Conservation (phyloP, 768 basidiomycete species). For the Mycena sanguinolenta region DNA sequence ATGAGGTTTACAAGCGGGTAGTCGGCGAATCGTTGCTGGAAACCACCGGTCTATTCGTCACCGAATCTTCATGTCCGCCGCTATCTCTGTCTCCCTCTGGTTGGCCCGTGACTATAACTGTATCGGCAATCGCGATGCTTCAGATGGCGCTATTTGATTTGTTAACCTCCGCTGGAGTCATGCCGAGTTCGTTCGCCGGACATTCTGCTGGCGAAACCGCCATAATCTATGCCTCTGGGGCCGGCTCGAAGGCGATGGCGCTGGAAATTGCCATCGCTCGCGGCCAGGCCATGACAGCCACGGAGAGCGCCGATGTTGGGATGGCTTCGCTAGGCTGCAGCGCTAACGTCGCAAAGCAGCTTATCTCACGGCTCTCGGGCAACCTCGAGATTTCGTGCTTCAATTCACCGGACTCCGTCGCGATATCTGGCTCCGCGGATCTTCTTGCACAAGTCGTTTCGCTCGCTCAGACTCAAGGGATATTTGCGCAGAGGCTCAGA, state of each 20-base stretch:
- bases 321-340: no score
- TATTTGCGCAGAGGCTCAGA: no score
- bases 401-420: no score
- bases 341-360: no score
- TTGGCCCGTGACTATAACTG: conserved; percentile 40
- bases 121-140: conserved; percentile 46
- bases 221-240: conserved; percentile 49
- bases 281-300: no score
- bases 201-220: conserved; percentile 54
- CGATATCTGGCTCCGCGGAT: no score
- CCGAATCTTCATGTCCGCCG: neutral
- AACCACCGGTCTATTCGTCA: conserved; percentile 45
- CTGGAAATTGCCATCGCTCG: conserved; percentile 49
- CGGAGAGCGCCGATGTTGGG: no score
- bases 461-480: no score
- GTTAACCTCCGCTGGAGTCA: conserved; percentile 40
- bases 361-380: no score
- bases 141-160: conserved; percentile 51
- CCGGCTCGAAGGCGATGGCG: conserved; percentile 44
- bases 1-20: conserved; percentile 38
- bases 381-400: no score
- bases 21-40: conserved; percentile 44
- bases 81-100: neutral
- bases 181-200: conserved; percentile 45
- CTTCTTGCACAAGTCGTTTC: no score